Evolutionary conservation across 129 eudicot genomes (phyloP).

Genomic region (Erigeron canadensis): DNA sequence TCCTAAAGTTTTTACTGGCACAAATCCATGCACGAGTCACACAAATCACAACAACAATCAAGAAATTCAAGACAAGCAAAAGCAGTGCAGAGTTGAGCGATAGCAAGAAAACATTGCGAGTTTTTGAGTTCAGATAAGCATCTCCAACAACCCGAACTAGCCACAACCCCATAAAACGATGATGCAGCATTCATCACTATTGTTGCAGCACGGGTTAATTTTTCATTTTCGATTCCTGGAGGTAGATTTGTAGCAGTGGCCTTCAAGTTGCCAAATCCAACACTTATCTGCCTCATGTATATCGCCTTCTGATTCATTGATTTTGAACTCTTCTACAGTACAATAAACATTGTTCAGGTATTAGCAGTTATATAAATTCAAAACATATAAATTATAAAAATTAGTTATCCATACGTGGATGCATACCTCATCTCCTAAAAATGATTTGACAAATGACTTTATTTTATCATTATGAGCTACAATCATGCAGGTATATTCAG

Average conservation of each 20-base stretch:
- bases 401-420: background rate
- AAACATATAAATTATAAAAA: constrained; percentile 15
- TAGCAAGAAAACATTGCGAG: constrained; percentile 52
- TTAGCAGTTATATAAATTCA: background rate
- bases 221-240: constrained; percentile 50
- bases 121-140: constrained; percentile 53
- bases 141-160: constrained; percentile 61
- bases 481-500: constrained; percentile 69
- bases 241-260: constrained; percentile 66
- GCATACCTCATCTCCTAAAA: constrained; percentile 31
- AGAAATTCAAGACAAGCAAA: constrained; percentile 75
- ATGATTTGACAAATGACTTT: constrained; percentile 25
- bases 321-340: constrained; percentile 42
- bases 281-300: constrained; percentile 41
- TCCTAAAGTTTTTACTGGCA: constrained; percentile 9
- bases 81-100: constrained; percentile 67
- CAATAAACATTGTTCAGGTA: constrained; percentile 2
- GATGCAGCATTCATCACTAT: constrained; percentile 61
- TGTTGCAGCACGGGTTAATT: constrained; percentile 50
- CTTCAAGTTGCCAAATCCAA: constrained; percentile 74
- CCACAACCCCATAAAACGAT: constrained; percentile 34
- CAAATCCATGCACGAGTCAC: constrained; percentile 38
- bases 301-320: constrained; percentile 30
- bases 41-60: constrained; percentile 64
- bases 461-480: constrained; percentile 39